Percentiles rank a stretch among this genome's conserved stretches.
phyloP scores from a whole-genome alignment of 768 basidiomycete species.

The Gautieria morchelliformis region DNA sequence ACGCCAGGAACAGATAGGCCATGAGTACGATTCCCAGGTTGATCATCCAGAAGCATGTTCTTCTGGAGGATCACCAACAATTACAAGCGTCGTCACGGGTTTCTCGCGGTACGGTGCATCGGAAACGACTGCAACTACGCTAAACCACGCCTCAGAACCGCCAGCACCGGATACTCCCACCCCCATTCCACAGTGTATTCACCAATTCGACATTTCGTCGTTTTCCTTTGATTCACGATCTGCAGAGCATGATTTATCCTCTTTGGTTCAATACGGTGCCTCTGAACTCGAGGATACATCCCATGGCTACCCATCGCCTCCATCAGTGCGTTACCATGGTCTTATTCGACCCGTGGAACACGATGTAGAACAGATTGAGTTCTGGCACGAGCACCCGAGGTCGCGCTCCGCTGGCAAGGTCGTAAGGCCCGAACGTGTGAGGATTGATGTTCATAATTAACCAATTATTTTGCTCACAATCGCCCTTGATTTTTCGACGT shows the following conservation, averaged over 20 bases:
- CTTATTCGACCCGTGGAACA: slow-evolving; percentile 2
- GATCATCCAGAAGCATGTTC: background rate
- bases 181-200: slow-evolving; percentile 34
- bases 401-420: background rate
- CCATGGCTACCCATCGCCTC: background rate
- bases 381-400: slow-evolving; percentile 5
- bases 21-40: background rate
- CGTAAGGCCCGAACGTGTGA: too few relatives aligned
- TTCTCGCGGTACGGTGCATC: slow-evolving; percentile 7
- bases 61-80: background rate
- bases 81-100: background rate
- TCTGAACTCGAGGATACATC: background rate
- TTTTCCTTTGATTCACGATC: slow-evolving; percentile 25
- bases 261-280: background rate
- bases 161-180: slow-evolving; percentile 5
- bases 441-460: too few relatives aligned
- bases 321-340: background rate
- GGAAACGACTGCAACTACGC: slow-evolving; percentile 9
- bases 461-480: too few relatives aligned
- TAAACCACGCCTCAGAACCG: slow-evolving; percentile 7
- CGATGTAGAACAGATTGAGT: slow-evolving; percentile 5
- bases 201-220: slow-evolving; percentile 37
- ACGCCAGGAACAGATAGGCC: background rate
- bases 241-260: slow-evolving; percentile 6
- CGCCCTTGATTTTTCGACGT: too few relatives aligned